Evolutionary conservation across 2,329 filamentous ascomycete genomes (phyloP), one percentile per base, ranked within the genome.

Genomic region (Fusarium xyrophilum): DNA sequence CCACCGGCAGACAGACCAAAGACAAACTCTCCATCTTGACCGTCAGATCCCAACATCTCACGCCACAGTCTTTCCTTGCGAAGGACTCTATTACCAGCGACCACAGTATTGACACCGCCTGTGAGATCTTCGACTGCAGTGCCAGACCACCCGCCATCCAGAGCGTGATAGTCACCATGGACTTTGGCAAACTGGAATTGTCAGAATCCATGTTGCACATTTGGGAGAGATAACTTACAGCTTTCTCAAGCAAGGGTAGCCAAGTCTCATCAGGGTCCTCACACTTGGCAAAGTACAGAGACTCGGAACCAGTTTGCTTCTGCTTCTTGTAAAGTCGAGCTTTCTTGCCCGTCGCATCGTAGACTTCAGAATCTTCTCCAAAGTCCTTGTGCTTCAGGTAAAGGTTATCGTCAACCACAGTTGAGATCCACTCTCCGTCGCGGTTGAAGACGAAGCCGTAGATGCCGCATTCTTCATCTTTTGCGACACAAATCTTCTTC

Each of bases 381-480:
- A 92, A 82, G 36, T 78, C 76, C 19, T 63, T 69, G 25, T 72
- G 50, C 7, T 28, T 68, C 25, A 78, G 56, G 46, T 77, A 78
- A n/a, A 78, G 62, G 72, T 91, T 91, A 76, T 93, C 90, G 71
- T 93, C 90, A 47, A 93, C 86, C 44, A 93, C 88, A 40, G 88
- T 88, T 27, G 88, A 87, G 48, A 90, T 85, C 90, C 90, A 92
- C 75, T 91, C 89, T 46, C 89, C 89, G 68, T 92, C 80, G 74
- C 90, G 83, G 76, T 89, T 87, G 75, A 92, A 92, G 32, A 92
- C 89, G 69, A 92, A 92, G 5, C 90, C 90, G 70, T 92, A 92
- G 3, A 92, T 89, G 9, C 90, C 90, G 44, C 80, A 91, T 81
- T 74, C 86, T 80, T 92, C 88, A 67, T 93, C 85, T 8, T 86